Evolutionary conservation across 192 early-diverging fungal genomes (phyloP), one percentile per base, ranked within the genome.

Genomic region (Entomortierella beljakovae): DNA sequence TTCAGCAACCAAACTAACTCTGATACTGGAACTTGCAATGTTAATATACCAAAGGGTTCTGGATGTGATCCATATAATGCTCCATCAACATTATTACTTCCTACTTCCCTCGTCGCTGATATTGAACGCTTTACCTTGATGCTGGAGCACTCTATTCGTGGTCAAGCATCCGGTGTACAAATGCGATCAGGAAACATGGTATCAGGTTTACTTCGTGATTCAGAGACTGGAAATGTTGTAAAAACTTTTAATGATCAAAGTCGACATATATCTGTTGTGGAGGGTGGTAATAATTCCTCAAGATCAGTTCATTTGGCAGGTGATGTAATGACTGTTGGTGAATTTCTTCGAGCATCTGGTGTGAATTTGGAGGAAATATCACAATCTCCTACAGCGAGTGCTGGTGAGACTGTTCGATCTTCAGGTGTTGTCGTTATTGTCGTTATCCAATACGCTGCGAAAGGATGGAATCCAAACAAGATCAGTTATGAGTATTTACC

Each of bases 81-180:
- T 16, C 54, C 64, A 2, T 49, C 37, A 4, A 63, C 57, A 0
- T 18, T 53, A 3, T 23, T 81, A 10, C 31, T 77, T 0, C 59
- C 62, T 31, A 70, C 69, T 1, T 80, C 82, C 13, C 42, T 75
- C 25, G 74, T 83, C 22, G 77, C 64, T 1, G 79, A 81, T 46
- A 83, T 83, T 56, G 82, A 83, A 57, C 33, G 67, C 25, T 81
- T 81, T 25, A 81, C 82, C 2, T 33, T 83, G 7, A 81, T 83
- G 82, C 57, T 83, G 26, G 82, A 83, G 42, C 82, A 83, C 52
- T 83, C 82, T 3, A 71, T 83, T 26, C 60, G 79, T 26, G 79
- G 82, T 20, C 43, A 83, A 40, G 59, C 63, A 3, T 77, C 68
- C n/a, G 69, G 77, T 1, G 33, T 81, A n/a, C 71, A 72, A 35